These are phyloP conservation scores for Lasiodiplodia citricola DNA, from an alignment of 2,329 filamentous ascomycete genomes.

Conservation along the genomic window DNA sequence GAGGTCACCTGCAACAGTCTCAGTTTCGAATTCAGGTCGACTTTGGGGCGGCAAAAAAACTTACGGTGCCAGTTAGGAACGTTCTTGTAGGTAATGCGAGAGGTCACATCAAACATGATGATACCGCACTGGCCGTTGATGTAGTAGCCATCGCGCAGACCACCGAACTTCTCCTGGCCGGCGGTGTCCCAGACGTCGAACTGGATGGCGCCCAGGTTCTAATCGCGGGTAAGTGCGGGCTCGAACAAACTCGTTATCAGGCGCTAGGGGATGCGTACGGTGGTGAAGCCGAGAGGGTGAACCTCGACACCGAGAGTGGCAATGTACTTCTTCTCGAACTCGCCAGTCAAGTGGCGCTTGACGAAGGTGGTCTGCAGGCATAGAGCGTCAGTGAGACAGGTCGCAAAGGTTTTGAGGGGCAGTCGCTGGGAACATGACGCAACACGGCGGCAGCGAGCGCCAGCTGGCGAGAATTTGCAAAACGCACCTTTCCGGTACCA, in stretches of 20 bases:
- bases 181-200: conserved; percentile 99
- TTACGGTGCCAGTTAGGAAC: conserved; percentile 99
- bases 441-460: conserved; percentile 13
- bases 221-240: conserved; percentile 24
- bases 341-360: conserved; percentile 99
- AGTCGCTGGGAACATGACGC: conserved; percentile 18
- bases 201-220: conserved; percentile 94
- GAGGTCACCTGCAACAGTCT: conserved; percentile 73
- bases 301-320: conserved; percentile 99
- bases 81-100: conserved; percentile 99
- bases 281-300: conserved; percentile 96
- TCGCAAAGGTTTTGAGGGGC: conserved; percentile 24
- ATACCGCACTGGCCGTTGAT: conserved; percentile 99
- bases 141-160: conserved; percentile 99
- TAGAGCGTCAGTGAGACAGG: conserved; percentile 22
- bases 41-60: conserved; percentile 39
- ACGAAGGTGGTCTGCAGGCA: conserved; percentile 89
- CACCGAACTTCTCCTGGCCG: conserved; percentile 99
- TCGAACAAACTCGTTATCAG: conserved; percentile 29
- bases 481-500: conserved; percentile 95
- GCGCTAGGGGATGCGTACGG: conserved; percentile 67
- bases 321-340: conserved; percentile 99
- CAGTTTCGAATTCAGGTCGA: neutral
- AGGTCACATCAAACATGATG: conserved; percentile 99
- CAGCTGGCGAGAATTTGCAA: neutral